Base-by-base conservation (phyloP, 768 basidiomycete species). In the Tylopilus balloui region DNA sequence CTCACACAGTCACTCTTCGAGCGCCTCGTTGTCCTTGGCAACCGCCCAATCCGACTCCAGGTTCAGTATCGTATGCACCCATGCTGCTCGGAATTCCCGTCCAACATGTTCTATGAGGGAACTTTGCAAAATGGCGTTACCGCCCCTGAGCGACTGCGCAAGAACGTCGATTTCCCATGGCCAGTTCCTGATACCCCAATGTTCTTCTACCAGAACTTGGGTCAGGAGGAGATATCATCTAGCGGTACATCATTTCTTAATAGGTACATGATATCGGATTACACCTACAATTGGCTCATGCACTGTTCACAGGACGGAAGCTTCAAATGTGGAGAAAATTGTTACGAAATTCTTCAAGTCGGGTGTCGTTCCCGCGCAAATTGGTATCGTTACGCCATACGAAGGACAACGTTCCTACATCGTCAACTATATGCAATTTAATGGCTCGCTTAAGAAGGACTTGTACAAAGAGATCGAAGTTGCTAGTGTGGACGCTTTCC, bases 1-100 rank as follows among this genome's bases (percentile, higher is more conserved):
- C 79, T 99, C 32, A 97, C 94, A 0, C 96, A 98, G 63, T 99
- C 96, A 0, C 83, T 99, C 17, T 99, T 99, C 59, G 96, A 99
- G 66, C 88, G 96, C 38, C 85, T 99, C 40, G 93, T 99, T 54
- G 78, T 97, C 38, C 85, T 98, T 50, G 85, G 86, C 27, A 99
- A 99, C 69, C 81, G 93, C 24, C 96, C 96, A 19, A 99, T 99
- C 63, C 92, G 96, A 47, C 82, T 99, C 24, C 95, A 98, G 71
- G 96, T 99, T 24, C 96, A 99, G 70, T 99, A 99, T 65, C 94
- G 96, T 69, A 99, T 99, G 96, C 96, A 99, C 66, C 96, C 96
- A 8, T 98, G 95, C 68, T 76, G 98, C 45, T 98, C 96, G 37
- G 94, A 98, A 70, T 99, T 99, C 75, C 95, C 96, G 3, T 95